These are phyloP conservation scores for Penicillium pancosmium DNA, from an alignment of 495 filamentous ascomycete genomes.

Conservation along the genomic window DNA sequence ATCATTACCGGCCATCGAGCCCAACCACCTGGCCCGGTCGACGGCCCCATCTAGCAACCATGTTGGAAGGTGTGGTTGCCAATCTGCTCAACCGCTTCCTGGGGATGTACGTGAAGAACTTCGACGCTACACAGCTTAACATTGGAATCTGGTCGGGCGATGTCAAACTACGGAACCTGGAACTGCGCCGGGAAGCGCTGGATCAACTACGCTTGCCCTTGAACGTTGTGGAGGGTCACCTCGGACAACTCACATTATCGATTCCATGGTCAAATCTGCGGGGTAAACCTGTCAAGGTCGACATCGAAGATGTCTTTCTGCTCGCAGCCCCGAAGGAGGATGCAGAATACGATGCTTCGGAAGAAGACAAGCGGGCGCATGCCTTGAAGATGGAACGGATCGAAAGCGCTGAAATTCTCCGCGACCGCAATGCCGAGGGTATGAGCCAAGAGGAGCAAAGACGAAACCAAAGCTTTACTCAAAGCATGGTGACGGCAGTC, in stretches of 20 bases:
- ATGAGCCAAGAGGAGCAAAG: conserved; percentile 93
- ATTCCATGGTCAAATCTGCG: conserved; percentile 97
- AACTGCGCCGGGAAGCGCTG: conserved; percentile 89
- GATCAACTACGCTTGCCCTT: conserved; percentile 94
- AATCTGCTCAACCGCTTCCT: conserved; percentile 97
- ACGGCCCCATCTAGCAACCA: conserved; percentile 47
- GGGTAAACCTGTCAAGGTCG: conserved; percentile 89
- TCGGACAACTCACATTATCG: conserved; percentile 83
- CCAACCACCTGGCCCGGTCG: conserved; percentile 35
- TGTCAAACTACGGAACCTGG: conserved; percentile 87
- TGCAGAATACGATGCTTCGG: conserved; percentile 86
- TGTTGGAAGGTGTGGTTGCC: conserved; percentile 73
- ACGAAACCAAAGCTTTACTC: conserved; percentile 93
- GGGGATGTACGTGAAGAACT: conserved; percentile 99
- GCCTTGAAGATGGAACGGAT: conserved; percentile 96
- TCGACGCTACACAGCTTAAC: conserved; percentile 93
- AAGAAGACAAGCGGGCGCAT: conserved; percentile 81
- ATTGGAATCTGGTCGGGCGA: conserved; percentile 98
- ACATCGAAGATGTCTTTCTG: conserved; percentile 95
- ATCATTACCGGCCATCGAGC: conserved; percentile 26
- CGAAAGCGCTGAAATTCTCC: conserved; percentile 90
- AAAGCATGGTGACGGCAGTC: conserved; percentile 91
- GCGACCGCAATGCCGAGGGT: conserved; percentile 87
- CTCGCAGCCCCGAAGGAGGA: conserved; percentile 94
- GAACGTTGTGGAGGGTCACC: conserved; percentile 94